Percentiles rank a stretch among this genome's conserved stretches.
phyloP scores from a whole-genome alignment of 2,329 filamentous ascomycete species.

The Podosphaera fusca region DNA sequence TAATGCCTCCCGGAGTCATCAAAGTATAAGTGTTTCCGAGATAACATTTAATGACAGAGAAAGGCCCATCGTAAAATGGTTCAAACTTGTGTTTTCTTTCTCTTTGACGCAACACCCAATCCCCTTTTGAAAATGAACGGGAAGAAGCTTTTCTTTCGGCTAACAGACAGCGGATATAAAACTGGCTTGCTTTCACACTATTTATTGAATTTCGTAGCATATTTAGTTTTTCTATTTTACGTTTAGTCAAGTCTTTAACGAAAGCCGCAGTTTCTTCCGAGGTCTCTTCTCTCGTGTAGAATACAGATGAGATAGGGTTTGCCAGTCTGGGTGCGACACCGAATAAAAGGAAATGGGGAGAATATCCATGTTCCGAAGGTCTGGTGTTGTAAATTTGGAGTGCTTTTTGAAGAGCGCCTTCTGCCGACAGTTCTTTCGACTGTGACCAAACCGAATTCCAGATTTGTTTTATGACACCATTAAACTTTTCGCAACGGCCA shows the following conservation, averaged over 20 bases:
- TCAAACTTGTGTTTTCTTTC: not conserved
- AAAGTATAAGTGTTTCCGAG: not conserved
- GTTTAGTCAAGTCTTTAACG: not conserved
- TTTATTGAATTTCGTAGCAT: not conserved
- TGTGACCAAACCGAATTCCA: not conserved
- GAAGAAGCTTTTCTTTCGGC: not conserved
- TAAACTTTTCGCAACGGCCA: not conserved
- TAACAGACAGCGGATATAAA: not conserved
- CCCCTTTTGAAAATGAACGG: not conserved
- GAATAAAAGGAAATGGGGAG: not conserved
- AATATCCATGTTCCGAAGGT: not conserved
- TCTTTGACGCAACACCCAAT: not conserved
- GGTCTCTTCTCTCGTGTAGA: not conserved
- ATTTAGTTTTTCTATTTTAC: not conserved
- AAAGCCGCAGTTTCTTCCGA: not conserved
- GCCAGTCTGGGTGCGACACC: not conserved
- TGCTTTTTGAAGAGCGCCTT: not conserved
- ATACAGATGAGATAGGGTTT: not conserved
- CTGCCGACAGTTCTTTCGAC: not conserved
- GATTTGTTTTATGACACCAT: not conserved
- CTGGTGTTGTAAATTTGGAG: not conserved
- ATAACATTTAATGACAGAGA: not conserved
- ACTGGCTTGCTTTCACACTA: not conserved
- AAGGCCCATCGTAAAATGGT: not conserved
- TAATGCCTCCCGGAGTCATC: not conserved